Conservation (phyloP, 1,139 yeast species). For the Wickerhamomyces sp. region DNA sequence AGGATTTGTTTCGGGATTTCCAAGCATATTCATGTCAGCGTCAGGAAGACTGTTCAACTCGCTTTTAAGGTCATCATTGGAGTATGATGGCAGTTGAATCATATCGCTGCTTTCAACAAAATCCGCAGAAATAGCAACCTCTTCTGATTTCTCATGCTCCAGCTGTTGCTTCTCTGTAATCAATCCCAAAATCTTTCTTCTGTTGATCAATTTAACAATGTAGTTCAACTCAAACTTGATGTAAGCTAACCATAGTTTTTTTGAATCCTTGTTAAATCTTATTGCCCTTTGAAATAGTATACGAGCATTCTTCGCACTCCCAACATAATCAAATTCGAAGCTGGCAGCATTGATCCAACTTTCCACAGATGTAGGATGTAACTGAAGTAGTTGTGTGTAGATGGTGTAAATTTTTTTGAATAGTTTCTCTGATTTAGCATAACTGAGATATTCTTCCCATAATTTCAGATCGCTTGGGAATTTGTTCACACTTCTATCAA, state of each 20-base stretch:
- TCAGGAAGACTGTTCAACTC: slow-evolving; percentile 76
- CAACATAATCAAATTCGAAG: slow-evolving; percentile 84
- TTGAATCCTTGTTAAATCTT: slow-evolving; percentile 73
- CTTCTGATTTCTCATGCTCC: slow-evolving; percentile 41
- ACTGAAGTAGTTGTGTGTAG: slow-evolving; percentile 70
- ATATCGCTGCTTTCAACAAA: slow-evolving; percentile 36
- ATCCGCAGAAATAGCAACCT: slow-evolving; percentile 16
- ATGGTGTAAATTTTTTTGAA: slow-evolving; percentile 77
- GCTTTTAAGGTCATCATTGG: slow-evolving; percentile 50
- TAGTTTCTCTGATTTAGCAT: slow-evolving; percentile 70
- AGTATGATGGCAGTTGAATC: slow-evolving; percentile 43
- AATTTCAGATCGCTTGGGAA: slow-evolving; percentile 73
- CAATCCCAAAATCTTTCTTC: slow-evolving; percentile 78
- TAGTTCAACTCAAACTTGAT: slow-evolving; percentile 85
- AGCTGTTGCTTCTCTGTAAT: slow-evolving; percentile 67
- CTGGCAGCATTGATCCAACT: slow-evolving; percentile 96
- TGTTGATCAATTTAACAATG: slow-evolving; percentile 73
- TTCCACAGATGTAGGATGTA: slow-evolving; percentile 86
- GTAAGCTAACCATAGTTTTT: slow-evolving; percentile 77
- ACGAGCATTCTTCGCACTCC: slow-evolving; percentile 87
- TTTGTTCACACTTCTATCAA: slow-evolving; percentile 75
- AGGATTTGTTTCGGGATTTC: slow-evolving; percentile 82
- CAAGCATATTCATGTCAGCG: slow-evolving; percentile 80
- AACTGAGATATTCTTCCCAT: slow-evolving; percentile 75
- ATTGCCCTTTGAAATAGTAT: slow-evolving; percentile 79